phyloP scores from a whole-genome alignment of 139 green algal genomes.

The Trebouxia sp. region DNA sequence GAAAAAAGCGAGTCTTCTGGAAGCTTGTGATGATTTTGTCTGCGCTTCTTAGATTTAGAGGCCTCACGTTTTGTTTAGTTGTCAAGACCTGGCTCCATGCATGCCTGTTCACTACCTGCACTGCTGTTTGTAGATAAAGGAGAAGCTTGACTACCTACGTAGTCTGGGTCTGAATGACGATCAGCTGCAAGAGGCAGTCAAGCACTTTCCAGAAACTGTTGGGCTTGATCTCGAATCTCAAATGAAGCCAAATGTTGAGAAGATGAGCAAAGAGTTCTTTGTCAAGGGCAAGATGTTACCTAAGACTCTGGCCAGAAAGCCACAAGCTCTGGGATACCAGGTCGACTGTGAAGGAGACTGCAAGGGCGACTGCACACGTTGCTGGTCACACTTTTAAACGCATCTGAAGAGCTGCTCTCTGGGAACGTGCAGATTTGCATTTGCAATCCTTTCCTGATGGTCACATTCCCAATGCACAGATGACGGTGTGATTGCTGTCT shows the following conservation, averaged over 20 bases:
- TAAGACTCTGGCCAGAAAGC: slow-evolving; percentile 42
- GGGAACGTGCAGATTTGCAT: too few relatives aligned
- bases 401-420: too few relatives aligned
- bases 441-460: too few relatives aligned
- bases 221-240: not conserved
- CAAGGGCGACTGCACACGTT: slow-evolving; percentile 48
- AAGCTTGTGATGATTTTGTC: too few relatives aligned
- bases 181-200: not conserved
- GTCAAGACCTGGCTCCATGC: too few relatives aligned
- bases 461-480: too few relatives aligned
- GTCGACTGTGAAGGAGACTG: slow-evolving; percentile 53
- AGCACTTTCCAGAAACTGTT: slow-evolving; percentile 13
- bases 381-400: slow-evolving; percentile 46
- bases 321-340: slow-evolving; percentile 40
- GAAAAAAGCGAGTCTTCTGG: too few relatives aligned
- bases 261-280: slow-evolving; percentile 43
- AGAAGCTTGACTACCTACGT: not conserved
- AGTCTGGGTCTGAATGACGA: not conserved
- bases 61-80: too few relatives aligned
- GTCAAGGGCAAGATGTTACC: slow-evolving; percentile 43
- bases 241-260: slow-evolving; percentile 41
- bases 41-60: too few relatives aligned
- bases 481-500: too few relatives aligned
- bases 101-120: not conserved
- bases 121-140: slow-evolving; percentile 1